Percentiles rank a stretch among this genome's conserved stretches.
Evolutionary conservation across 768 basidiomycete species (phyloP).

Genomic region (Dictyophora rubrovolvata): DNA sequence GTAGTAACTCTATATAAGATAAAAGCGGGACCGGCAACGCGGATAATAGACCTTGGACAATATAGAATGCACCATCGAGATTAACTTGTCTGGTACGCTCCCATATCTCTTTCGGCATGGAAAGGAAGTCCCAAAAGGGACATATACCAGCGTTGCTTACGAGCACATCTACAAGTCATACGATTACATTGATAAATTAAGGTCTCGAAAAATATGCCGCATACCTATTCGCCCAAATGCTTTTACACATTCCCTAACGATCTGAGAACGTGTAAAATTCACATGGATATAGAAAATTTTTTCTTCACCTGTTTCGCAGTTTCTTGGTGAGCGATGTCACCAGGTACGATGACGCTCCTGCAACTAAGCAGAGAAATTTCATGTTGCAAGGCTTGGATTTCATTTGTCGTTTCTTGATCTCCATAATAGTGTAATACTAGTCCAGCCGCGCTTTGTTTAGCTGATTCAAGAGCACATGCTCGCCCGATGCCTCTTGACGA

Average conservation of each 20-base stretch:
- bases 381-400: slow-evolving; percentile 33
- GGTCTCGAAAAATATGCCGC: slow-evolving; percentile 19
- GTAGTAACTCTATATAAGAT: slow-evolving; percentile 2
- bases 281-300: not conserved
- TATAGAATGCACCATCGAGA: slow-evolving; percentile 66
- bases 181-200: not conserved
- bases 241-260: slow-evolving; percentile 49
- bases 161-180: slow-evolving; percentile 29
- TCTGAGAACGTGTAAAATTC: slow-evolving; percentile 26
- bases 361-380: slow-evolving; percentile 33
- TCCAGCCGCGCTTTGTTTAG: slow-evolving; percentile 52
- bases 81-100: slow-evolving; percentile 60
- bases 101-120: slow-evolving; percentile 56
- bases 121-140: slow-evolving; percentile 66
- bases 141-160: slow-evolving; percentile 59
- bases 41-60: slow-evolving; percentile 42
- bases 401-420: slow-evolving; percentile 40
- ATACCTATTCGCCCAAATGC: slow-evolving; percentile 55
- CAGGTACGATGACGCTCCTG: slow-evolving; percentile 41
- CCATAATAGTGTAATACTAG: slow-evolving; percentile 63
- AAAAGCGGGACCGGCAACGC: not conserved
- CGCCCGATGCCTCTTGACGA: slow-evolving; percentile 67
- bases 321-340: slow-evolving; percentile 51
- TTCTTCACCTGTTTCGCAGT: slow-evolving; percentile 45
- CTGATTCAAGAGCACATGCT: slow-evolving; percentile 56